Evolutionary conservation across 2,329 filamentous ascomycete genomes (phyloP).

Genomic region (Capronia coronata): DNA sequence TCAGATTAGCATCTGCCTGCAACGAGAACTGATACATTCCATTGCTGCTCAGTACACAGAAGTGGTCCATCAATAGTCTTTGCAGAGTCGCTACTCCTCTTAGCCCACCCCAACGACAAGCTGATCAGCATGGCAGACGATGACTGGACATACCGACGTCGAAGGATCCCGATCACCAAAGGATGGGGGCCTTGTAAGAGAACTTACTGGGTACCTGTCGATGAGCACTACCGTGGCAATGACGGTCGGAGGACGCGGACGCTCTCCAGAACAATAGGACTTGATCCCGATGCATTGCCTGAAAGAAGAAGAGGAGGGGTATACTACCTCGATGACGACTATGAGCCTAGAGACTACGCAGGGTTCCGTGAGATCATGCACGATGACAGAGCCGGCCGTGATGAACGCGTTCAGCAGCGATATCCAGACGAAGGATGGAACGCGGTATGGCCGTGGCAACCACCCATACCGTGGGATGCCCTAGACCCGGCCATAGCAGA

Average conservation of each 20-base stretch:
- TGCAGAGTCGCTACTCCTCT: not conserved
- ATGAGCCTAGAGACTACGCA: not conserved
- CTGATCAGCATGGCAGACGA: slow-evolving; percentile 4
- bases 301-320: not conserved
- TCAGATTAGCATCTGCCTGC: slow-evolving; percentile 1
- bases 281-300: slow-evolving; percentile 12
- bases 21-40: not conserved
- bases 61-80: not conserved
- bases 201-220: slow-evolving; percentile 18
- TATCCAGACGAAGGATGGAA: slow-evolving; percentile 3
- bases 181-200: slow-evolving; percentile 18
- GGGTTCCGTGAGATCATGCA: not conserved
- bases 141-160: slow-evolving; percentile 9
- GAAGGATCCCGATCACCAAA: slow-evolving; percentile 10
- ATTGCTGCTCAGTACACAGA: not conserved
- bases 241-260: slow-evolving; percentile 8
- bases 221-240: slow-evolving; percentile 10
- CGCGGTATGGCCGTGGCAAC: slow-evolving; percentile 1
- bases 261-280: slow-evolving; percentile 5
- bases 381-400: not conserved
- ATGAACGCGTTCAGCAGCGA: not conserved
- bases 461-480: not conserved
- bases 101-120: not conserved
- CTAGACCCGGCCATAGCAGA: slow-evolving; percentile 6
- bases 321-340: not conserved